Evolutionary conservation across 192 early-diverging fungal genomes (phyloP).

Genomic region (Pecoramyces ruminantium): DNA sequence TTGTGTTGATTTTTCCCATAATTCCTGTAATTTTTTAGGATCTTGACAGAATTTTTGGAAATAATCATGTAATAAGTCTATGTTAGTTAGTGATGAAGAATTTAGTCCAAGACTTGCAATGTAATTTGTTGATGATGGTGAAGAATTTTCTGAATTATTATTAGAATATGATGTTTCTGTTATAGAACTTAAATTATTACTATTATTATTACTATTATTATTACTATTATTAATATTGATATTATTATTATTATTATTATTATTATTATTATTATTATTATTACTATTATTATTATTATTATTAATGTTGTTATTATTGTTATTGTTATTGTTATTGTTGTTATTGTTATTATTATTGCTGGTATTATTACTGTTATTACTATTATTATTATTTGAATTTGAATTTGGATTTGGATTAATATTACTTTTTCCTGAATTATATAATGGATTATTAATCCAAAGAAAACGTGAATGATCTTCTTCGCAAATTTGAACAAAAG

Average conservation of each 20-base stretch:
- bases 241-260: not conserved
- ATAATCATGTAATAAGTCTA: not conserved
- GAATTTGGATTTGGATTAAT: not conserved
- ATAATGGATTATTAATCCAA: constrained; percentile 65
- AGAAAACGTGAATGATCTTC: constrained; percentile 29
- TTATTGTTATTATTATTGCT: not conserved
- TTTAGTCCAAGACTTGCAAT: not conserved
- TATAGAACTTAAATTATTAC: not conserved
- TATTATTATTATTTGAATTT: not conserved
- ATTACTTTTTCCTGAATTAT: not conserved
- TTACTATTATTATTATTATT: not conserved
- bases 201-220: not conserved
- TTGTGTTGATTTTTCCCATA: not conserved
- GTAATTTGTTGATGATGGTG: not conserved
- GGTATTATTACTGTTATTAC: not conserved
- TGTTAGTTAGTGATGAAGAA: not conserved
- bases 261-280: not conserved
- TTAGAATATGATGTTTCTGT: not conserved
- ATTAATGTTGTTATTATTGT: not conserved
- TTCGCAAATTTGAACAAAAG: constrained; percentile 69
- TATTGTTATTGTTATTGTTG: not conserved
- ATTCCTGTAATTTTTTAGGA: not conserved
- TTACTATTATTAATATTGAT: not conserved
- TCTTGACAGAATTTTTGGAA: not conserved
- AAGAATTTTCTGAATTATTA: not conserved